A percentile compares a stretch with the other conserved stretches of the same genome.
phyloP scores from a whole-genome alignment of 2,329 filamentous ascomycete genomes.

The Penicillium sp. region DNA sequence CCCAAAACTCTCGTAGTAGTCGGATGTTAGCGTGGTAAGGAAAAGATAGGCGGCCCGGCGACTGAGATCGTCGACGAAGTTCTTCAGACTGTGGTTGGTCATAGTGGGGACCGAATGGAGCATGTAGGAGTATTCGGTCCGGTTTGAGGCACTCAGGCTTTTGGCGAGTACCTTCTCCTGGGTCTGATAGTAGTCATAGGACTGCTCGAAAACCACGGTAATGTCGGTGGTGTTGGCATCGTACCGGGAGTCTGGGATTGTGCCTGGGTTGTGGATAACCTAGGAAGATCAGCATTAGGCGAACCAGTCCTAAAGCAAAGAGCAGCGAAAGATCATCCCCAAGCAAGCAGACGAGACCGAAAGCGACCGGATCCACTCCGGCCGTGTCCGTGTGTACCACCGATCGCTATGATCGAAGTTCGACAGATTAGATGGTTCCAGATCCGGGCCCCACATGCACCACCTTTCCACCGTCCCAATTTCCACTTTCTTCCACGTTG shows the following conservation, averaged over 20 bases:
- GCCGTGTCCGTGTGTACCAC: background rate
- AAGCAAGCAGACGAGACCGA: background rate
- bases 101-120: background rate
- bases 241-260: background rate
- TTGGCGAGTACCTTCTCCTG: background rate
- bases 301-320: background rate
- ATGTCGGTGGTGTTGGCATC: background rate
- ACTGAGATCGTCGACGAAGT: background rate
- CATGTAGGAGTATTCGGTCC: background rate
- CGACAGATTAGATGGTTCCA: background rate
- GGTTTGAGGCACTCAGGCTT: background rate
- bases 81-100: background rate
- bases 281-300: background rate
- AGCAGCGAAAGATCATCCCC: background rate
- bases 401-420: background rate
- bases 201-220: conserved; percentile 1
- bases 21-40: background rate
- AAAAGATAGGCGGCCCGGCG: background rate
- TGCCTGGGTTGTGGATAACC: conserved; percentile 4
- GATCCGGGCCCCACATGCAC: background rate
- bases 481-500: background rate
- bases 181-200: background rate
- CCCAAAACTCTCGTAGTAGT: background rate
- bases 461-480: background rate
- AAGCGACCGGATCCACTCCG: background rate